Evolutionary conservation across 345 rosid species (phyloP).

Genomic region (Gossypium longicalyx): DNA sequence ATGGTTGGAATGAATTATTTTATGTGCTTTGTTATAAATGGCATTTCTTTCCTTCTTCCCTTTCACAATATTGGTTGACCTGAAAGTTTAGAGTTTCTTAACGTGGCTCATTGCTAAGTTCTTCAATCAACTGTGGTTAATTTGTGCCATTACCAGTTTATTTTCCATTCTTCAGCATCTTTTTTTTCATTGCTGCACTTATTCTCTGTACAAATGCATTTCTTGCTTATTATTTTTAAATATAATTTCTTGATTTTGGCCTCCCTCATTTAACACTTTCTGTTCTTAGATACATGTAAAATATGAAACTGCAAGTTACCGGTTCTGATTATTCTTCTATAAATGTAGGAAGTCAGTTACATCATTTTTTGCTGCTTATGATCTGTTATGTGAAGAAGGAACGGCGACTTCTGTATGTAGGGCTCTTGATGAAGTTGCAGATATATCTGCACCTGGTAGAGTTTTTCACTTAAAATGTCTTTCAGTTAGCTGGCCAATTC

Average conservation of each 20-base stretch:
- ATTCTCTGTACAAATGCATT: neutral
- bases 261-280: neutral
- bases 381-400: conserved; percentile 95
- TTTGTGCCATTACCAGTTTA: neutral
- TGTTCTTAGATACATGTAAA: neutral
- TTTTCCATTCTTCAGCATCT: conserved; percentile 5
- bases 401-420: conserved; percentile 83
- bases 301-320: conserved; percentile 9
- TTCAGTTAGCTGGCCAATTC: conserved; percentile 4
- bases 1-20: neutral
- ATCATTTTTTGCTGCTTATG: conserved; percentile 77
- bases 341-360: conserved; percentile 77
- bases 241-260: neutral
- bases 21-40: neutral
- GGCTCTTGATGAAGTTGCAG: conserved; percentile 91
- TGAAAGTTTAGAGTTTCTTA: conserved; percentile 8
- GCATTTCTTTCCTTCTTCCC: neutral
- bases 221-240: neutral
- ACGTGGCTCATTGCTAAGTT: neutral
- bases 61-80: conserved; percentile 1
- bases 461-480: conserved; percentile 2
- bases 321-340: conserved; percentile 17
- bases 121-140: neutral
- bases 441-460: conserved; percentile 85
- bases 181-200: too few species aligned